Conservation (phyloP, 768 basidiomycete species). For the Pleurotus sapidus region DNA sequence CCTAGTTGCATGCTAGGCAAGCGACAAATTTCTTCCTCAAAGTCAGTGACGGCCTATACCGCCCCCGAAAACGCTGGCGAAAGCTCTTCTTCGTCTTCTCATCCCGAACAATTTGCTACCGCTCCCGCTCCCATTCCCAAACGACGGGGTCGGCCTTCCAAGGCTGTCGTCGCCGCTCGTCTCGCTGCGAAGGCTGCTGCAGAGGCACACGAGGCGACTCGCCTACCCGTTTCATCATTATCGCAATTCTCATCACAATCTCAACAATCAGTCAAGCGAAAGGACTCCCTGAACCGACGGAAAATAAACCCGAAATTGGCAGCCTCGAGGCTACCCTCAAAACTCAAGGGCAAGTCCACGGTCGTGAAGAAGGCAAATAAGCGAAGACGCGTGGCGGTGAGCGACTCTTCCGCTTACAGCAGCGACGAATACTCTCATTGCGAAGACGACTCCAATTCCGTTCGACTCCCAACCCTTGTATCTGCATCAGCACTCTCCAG, state of each 20-base stretch:
- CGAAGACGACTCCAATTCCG: constrained; percentile 27
- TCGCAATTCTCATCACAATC: constrained; percentile 8
- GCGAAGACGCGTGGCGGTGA: constrained; percentile 29
- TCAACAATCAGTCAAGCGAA: constrained; percentile 8
- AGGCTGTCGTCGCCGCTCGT: constrained; percentile 35
- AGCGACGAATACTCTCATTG: constrained; percentile 33
- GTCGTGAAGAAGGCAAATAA: constrained; percentile 30
- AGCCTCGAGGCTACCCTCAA: constrained; percentile 16
- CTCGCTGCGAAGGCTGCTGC: constrained; percentile 20
- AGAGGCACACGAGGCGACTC: constrained; percentile 12
- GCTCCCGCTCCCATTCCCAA: constrained; percentile 29
- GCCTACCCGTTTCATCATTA: constrained; percentile 14
- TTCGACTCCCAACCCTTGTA: constrained; percentile 64
- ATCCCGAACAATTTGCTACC: constrained; percentile 14
- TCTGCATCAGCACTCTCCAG: constrained; percentile 57
- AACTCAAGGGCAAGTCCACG: constrained; percentile 26
- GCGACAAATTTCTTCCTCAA: constrained; percentile 21
- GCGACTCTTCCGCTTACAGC: constrained; percentile 28
- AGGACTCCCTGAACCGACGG: constrained; percentile 14
- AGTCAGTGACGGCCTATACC: constrained; percentile 35
- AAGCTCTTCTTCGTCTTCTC: constrained; percentile 13
- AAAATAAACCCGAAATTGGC: constrained; percentile 18
- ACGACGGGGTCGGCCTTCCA: constrained; percentile 58
- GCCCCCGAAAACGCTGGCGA: constrained; percentile 33
- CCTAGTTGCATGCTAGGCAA: constrained; percentile 54